Base-by-base conservation (phyloP, 305 asterid species). In the Solanum hybrid region DNA sequence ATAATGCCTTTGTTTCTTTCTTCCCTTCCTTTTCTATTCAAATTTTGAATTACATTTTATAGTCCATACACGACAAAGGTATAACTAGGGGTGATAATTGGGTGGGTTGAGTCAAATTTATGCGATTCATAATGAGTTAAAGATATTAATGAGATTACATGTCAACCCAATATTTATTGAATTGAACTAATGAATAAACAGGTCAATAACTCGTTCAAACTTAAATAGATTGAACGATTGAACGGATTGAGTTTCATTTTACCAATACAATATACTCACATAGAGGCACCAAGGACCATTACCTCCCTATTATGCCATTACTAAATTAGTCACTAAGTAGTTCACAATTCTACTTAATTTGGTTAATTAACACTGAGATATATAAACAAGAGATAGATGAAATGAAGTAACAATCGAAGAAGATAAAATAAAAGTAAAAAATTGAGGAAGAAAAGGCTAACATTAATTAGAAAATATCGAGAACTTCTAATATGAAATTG, bases 401-500 rank as follows among this genome's bases (percentile, higher is more conserved):
- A 29, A 82, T 4, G 26, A 7, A 26, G 71, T 31, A 82, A 26
- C 29, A 45, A 37, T 72, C 35, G 27, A 81, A 27, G 26, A 40
- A 42, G 73, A 82, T 36, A 82, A 82, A 29, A 45, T 82, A 29
- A 45, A 51, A 27, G 29, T 82, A 5, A 12, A 22, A 78, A 77
- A 34, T 19, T 34, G 37, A 10, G 12, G 8, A 80, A 13, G 66
- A 38, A 24, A 38, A 37, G 9, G 71, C 17, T 80, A 80, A 80
- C 0, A 14, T 80, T 40, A 51, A 80, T 94, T 85, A 95, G 90
- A 94, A 95, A 73, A 95, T 93, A 91, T 95, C 97, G 76, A 96
- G 98, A 91, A 96, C 92, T 91, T 95, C 97, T 89, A 91, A 27
- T 36, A 95, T 95, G 90, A 90, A 88, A 90, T 93, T 94, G 87